phyloP scores from a whole-genome alignment of 768 basidiomycete species.

The Dacryopinax primogenitus region DNA sequence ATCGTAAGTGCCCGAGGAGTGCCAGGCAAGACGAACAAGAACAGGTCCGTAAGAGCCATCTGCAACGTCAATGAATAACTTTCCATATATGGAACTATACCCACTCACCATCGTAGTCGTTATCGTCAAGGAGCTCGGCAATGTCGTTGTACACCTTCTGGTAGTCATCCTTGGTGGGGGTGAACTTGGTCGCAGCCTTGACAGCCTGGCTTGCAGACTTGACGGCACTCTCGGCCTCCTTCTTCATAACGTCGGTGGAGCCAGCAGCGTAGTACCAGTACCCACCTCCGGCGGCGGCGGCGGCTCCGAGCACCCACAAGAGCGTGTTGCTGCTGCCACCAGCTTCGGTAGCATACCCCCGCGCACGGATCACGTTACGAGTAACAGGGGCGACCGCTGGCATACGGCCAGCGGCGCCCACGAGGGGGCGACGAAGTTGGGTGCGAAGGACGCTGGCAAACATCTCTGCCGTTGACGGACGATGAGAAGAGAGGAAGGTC shows the following conservation, averaged over 20 bases:
- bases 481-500: slow-evolving; percentile 4
- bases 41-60: slow-evolving; percentile 85
- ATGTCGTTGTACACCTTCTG: slow-evolving; percentile 93
- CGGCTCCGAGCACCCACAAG: slow-evolving; percentile 50
- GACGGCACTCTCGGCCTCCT: slow-evolving; percentile 40
- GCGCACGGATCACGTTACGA: neutral
- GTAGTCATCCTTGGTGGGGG: slow-evolving; percentile 71
- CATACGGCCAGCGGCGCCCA: slow-evolving; percentile 7
- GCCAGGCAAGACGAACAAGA: slow-evolving; percentile 84
- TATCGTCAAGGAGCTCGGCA: slow-evolving; percentile 58
- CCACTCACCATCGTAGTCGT: slow-evolving; percentile 70
- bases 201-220: slow-evolving; percentile 51
- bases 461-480: neutral
- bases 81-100: neutral
- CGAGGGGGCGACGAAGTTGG: slow-evolving; percentile 5
- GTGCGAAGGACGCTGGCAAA: slow-evolving; percentile 4
- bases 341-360: neutral
- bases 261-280: slow-evolving; percentile 51
- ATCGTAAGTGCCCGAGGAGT: slow-evolving; percentile 85
- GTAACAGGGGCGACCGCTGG: slow-evolving; percentile 1
- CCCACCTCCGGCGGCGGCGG: slow-evolving; percentile 44
- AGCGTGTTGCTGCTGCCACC: slow-evolving; percentile 30
- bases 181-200: slow-evolving; percentile 56
- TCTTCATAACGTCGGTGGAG: slow-evolving; percentile 35
- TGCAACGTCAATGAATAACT: slow-evolving; percentile 24